Evolutionary conservation across 345 rosid species (phyloP).

Genomic region (Salix purpurea): DNA sequence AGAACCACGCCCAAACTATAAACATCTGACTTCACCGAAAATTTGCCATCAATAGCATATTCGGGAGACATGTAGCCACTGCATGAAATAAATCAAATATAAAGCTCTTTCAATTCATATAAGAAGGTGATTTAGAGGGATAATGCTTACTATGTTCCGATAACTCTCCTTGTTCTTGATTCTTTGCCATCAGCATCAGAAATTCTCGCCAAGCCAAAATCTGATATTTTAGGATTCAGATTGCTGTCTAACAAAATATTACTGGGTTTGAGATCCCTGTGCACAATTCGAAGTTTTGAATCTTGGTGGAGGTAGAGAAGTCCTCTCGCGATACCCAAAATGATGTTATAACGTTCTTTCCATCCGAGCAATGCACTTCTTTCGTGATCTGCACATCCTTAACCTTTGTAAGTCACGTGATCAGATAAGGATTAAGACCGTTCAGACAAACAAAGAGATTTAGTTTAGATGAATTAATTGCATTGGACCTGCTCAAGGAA

Average conservation of each 20-base stretch:
- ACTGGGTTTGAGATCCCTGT: neutral
- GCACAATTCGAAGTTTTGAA: neutral
- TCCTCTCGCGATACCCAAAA: constrained; percentile 7
- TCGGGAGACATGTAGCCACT: constrained; percentile 1
- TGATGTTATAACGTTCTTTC: neutral
- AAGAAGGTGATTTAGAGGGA: neutral
- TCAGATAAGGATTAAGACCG: too few relatives aligned
- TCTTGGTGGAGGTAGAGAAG: constrained; percentile 7
- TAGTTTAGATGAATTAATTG: neutral
- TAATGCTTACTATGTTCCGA: neutral
- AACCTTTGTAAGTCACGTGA: neutral
- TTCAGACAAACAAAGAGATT: neutral
- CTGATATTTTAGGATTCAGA: constrained; percentile 5
- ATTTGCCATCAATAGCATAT: neutral
- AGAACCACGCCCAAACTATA: constrained; percentile 1
- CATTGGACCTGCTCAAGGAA: neutral
- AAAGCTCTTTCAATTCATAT: neutral
- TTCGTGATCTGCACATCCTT: neutral
- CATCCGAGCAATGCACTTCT: neutral
- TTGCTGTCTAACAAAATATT: constrained; percentile 3
- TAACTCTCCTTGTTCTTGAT: neutral
- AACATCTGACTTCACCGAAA: neutral
- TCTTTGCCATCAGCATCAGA: neutral
- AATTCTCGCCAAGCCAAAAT: constrained; percentile 6
- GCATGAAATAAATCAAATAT: neutral